Evolutionary conservation across 2,329 filamentous ascomycete species (phyloP), one percentile per base, ranked within the genome.

Genomic region (Neoscytalidium dimidiatum): DNA sequence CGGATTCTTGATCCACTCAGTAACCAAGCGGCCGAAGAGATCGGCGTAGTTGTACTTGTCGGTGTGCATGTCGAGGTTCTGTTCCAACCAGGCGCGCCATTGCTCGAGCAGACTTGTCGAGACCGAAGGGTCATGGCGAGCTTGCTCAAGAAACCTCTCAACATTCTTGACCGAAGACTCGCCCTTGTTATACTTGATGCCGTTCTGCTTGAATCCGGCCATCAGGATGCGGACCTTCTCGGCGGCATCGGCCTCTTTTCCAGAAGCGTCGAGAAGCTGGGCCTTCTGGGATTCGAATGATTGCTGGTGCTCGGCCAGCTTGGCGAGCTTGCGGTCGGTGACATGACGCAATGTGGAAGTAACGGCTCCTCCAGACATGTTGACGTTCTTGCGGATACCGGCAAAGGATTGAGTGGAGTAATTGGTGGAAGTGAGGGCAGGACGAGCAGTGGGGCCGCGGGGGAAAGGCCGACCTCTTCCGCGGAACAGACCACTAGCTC

Each of bases 121-220:
- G 5, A 78, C 70, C 2, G 74, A 75, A 6, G 75, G 75, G 52
- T 79, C 76, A 43, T 76, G 74, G 11, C 69, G 71, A 23, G 73
- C 74, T 62, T 78, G 76, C 26, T 73, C 73, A 1, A 79, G 68
- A 48, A 78, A 78, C 21, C 74, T 71, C 49, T 75, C 72, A 14
- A 77, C 65, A 17, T 77, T 77, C 35, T 71, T 71, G 13, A 75
- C 64, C 31, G 35, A 46, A 3, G 23, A 11, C 9, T 28, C 23
- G 14, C 35, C 26, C 14, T 33, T 7, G 35, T 56, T 46, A 38
- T 56, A 46, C 1, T 41, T 64, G 38, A 73, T 69, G n/a, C 64
- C 66, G 33, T 70, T 46, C 2, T 66, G 57, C 52, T 72, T 67
- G 57, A 70, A 69, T 4, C 70, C 70, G 11, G 69, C 66, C 5